Conservation (phyloP, 192 early-diverging fungal genomes). For the Thoreauomyces humboldtii region DNA sequence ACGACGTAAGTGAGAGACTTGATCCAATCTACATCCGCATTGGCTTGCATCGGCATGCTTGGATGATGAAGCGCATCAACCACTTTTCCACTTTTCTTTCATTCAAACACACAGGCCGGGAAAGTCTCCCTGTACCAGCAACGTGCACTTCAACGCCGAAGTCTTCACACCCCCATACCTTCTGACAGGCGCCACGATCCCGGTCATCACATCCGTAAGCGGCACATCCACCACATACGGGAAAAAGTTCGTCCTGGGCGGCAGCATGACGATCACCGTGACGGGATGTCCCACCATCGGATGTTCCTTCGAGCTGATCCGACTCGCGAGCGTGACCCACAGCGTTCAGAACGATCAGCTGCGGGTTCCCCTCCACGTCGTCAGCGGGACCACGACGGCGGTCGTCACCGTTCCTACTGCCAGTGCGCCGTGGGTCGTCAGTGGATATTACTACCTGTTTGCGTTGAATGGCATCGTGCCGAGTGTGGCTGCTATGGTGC, state of each 20-base stretch:
- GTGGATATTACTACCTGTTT: conserved; percentile 14
- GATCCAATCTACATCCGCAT: too few relatives aligned
- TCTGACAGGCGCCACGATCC: background rate
- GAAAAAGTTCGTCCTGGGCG: background rate
- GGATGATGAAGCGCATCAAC: too few relatives aligned
- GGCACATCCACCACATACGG: background rate
- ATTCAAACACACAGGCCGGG: background rate
- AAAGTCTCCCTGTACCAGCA: background rate
- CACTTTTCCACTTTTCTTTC: too few relatives aligned
- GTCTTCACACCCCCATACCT: conserved; percentile 8
- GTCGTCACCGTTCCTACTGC: too few relatives aligned
- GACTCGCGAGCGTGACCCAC: background rate
- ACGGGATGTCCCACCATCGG: background rate
- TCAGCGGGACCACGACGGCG: too few relatives aligned
- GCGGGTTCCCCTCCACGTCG: conserved; percentile 3
- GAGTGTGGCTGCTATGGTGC: conserved; percentile 1
- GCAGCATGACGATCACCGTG: background rate
- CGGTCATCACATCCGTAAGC: background rate
- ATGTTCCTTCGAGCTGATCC: background rate
- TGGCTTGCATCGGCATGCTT: too few relatives aligned
- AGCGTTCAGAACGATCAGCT: background rate
- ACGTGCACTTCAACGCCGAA: conserved; percentile 9
- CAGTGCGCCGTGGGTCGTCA: background rate
- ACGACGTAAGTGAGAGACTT: background rate
- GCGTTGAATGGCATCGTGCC: conserved; percentile 5